These are phyloP conservation scores for Sporothrix humicola DNA, from an alignment of 2,329 filamentous ascomycete species.

Conservation along the genomic window DNA sequence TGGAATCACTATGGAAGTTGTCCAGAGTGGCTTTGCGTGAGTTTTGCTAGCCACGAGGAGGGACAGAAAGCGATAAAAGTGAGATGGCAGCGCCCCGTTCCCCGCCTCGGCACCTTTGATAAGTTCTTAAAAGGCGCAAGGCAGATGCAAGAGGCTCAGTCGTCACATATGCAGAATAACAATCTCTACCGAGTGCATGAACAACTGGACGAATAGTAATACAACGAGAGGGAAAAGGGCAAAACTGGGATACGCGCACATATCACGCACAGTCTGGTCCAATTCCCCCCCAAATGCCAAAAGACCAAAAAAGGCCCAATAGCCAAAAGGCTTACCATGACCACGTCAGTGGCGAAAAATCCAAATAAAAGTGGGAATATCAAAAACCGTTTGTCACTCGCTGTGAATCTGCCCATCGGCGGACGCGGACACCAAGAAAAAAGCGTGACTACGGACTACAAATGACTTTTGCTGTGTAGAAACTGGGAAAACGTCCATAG, in stretches of 20 bases:
- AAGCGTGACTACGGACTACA: neutral
- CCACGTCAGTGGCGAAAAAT: constrained; percentile 31
- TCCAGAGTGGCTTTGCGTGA: neutral
- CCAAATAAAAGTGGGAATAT: constrained; percentile 18
- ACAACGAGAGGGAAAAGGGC: neutral
- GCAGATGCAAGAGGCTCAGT: neutral
- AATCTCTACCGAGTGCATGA: no score
- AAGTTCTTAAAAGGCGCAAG: neutral
- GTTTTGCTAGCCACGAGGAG: neutral
- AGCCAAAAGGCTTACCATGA: constrained; percentile 23
- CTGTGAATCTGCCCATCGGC: constrained; percentile 1
- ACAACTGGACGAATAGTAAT: no score
- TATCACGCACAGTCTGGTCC: neutral
- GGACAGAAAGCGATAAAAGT: neutral
- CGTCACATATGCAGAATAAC: no score
- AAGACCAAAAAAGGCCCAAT: no score
- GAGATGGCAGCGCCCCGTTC: neutral
- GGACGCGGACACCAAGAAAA: neutral
- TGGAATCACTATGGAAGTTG: neutral
- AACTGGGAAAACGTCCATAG: no score
- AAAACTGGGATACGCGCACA: neutral
- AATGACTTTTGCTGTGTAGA: neutral
- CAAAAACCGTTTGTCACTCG: constrained; percentile 5
- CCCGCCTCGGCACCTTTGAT: neutral
- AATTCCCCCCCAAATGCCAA: no score